Percentiles rank a stretch among this genome's conserved stretches.
Conservation (phyloP, 1,139 yeast species). For the Cylindricascospora bacillispora region DNA sequence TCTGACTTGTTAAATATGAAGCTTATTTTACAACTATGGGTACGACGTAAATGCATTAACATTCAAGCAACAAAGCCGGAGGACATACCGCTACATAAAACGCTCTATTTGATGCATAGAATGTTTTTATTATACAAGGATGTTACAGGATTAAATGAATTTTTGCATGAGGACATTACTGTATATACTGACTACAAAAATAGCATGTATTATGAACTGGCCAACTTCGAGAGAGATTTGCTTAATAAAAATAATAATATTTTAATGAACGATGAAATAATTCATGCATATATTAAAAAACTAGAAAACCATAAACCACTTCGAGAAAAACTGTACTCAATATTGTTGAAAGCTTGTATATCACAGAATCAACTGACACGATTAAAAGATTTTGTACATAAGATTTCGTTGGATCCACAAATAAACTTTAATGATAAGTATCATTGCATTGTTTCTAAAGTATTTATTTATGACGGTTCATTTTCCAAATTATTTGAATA, state of each 20-base stretch:
- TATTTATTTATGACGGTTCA: conserved; percentile 15
- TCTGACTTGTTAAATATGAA: conserved; percentile 14
- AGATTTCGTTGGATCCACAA: conserved; percentile 7
- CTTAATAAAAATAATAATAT: conserved; percentile 6
- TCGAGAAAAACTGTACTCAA: conserved; percentile 8
- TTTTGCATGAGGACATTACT: conserved; percentile 8
- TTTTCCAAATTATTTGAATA: conserved; percentile 11
- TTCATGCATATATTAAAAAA: conserved; percentile 6
- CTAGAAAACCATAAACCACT: too few species aligned
- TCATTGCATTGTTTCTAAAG: conserved; percentile 10
- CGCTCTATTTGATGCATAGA: conserved; percentile 11
- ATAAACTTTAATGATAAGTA: conserved; percentile 5
- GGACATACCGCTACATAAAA: conserved; percentile 6
- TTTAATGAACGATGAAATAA: conserved; percentile 7
- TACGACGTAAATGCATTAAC: conserved; percentile 8
- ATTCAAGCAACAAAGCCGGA: too few species aligned
- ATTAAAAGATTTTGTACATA: conserved; percentile 7
- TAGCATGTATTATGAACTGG: conserved; percentile 9
- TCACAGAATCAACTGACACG: conserved; percentile 9
- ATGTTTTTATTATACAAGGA: conserved; percentile 7
- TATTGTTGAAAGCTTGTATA: conserved; percentile 9
- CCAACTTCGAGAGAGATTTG: conserved; percentile 5
- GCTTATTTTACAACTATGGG: conserved; percentile 16
- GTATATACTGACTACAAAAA: conserved; percentile 9
- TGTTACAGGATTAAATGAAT: conserved; percentile 6